Evolutionary conservation across 108 stramenopile species (phyloP).

Genomic region (Epipyxis sp.): DNA sequence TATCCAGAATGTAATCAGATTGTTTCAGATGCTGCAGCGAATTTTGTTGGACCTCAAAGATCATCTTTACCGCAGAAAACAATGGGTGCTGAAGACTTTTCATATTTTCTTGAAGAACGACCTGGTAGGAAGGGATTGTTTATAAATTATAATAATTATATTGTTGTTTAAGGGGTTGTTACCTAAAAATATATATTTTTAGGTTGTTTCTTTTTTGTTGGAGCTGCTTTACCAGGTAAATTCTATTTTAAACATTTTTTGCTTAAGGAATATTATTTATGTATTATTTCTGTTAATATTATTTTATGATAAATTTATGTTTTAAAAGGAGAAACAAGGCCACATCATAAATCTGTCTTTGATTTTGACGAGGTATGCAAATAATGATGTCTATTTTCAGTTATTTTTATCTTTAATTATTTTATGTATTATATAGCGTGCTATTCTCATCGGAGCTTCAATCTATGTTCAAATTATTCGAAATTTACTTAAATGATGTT

Average conservation of each 20-base stretch:
- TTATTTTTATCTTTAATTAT: neutral
- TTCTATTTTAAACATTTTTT: too few relatives aligned
- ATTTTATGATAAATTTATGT: too few relatives aligned
- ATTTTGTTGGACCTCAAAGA: conserved; percentile 56
- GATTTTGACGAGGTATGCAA: conserved; percentile 29
- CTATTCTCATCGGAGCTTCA: conserved; percentile 9
- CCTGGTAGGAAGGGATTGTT: too few relatives aligned
- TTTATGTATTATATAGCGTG: neutral
- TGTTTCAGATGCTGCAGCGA: conserved; percentile 46
- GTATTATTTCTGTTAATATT: too few relatives aligned
- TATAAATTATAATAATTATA: too few relatives aligned
- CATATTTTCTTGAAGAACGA: conserved; percentile 64
- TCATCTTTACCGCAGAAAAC: conserved; percentile 65
- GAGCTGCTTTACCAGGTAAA: conserved; percentile 23
- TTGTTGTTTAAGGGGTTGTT: neutral
- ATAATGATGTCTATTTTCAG: neutral
- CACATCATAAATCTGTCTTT: conserved; percentile 36
- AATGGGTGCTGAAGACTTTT: conserved; percentile 89
- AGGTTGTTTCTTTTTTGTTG: conserved; percentile 33
- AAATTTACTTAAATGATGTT: too few relatives aligned
- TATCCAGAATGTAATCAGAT: conserved; percentile 65
- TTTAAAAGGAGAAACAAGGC: conserved; percentile 6
- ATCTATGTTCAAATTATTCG: conserved; percentile 27
- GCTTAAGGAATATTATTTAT: too few relatives aligned
- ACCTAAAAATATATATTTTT: too few relatives aligned